phyloP scores from a whole-genome alignment of 805 yeast genomes.

The Torulaspora quercuum region DNA sequence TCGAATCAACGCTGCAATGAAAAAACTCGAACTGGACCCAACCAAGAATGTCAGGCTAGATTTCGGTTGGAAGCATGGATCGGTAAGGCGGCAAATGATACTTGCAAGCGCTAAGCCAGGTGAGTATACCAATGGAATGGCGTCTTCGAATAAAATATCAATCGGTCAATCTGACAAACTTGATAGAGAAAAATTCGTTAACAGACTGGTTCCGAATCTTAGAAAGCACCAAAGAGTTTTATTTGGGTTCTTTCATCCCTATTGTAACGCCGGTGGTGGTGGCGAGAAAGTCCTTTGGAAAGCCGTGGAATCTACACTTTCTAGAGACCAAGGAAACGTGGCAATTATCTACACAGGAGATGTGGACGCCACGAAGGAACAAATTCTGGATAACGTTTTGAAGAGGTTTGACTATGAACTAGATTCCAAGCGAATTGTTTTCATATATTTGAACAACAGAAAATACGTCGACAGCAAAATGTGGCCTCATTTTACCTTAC shows the following conservation, averaged over 20 bases:
- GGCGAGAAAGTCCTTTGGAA: slow-evolving; percentile 98
- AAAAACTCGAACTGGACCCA: slow-evolving; percentile 14
- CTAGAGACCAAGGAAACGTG: slow-evolving; percentile 46
- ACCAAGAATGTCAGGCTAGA: slow-evolving; percentile 19
- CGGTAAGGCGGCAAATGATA: slow-evolving; percentile 40
- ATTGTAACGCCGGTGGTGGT: slow-evolving; percentile 95
- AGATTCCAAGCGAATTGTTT: slow-evolving; percentile 53
- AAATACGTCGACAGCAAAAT: slow-evolving; percentile 61
- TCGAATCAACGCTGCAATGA: slow-evolving; percentile 20
- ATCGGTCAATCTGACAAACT: slow-evolving; percentile 15
- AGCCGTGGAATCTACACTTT: slow-evolving; percentile 71
- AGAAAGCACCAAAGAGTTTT: slow-evolving; percentile 34
- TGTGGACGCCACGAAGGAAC: slow-evolving; percentile 44
- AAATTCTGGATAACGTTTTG: slow-evolving; percentile 50
- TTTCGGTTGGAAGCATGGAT: slow-evolving; percentile 31
- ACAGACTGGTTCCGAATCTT: slow-evolving; percentile 13
- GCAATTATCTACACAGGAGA: slow-evolving; percentile 75
- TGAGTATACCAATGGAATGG: slow-evolving; percentile 24
- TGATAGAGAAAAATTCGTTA: slow-evolving; percentile 16
- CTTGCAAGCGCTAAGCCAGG: slow-evolving; percentile 33
- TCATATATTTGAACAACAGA: slow-evolving; percentile 56
- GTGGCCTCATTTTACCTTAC: slow-evolving; percentile 76
- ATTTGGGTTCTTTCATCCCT: slow-evolving; percentile 92
- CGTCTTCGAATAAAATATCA: slow-evolving; percentile 10
- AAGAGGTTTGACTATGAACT: slow-evolving; percentile 54